Percentiles rank a stretch among this genome's conserved stretches.
These are phyloP conservation scores for Ligustrum vulgare DNA, from an alignment of 257 asterid species.

Conservation along the genomic window DNA sequence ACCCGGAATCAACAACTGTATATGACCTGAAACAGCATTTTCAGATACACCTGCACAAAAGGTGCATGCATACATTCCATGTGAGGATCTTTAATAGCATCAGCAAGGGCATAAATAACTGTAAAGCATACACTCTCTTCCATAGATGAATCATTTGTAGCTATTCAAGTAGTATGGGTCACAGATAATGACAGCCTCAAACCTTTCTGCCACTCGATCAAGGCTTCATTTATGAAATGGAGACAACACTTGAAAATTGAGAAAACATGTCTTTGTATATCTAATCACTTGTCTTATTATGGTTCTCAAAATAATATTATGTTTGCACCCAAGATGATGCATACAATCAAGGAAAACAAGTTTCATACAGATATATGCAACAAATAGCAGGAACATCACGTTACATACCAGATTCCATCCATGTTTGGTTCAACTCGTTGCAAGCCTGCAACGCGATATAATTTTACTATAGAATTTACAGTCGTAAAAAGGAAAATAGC, in stretches of 20 bases:
- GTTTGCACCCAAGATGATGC: constrained; percentile 5
- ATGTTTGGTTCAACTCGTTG: constrained; percentile 87
- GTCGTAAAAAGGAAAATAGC: constrained; percentile 14
- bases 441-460: constrained; percentile 66
- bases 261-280: neutral
- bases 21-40: constrained; percentile 98
- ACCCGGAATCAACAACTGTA: constrained; percentile 92
- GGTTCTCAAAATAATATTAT: neutral
- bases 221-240: neutral
- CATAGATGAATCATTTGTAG: neutral
- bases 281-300: neutral
- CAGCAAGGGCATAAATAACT: neutral
- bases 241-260: neutral
- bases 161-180: neutral
- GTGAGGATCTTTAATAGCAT: neutral
- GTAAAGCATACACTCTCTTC: neutral
- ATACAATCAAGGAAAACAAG: constrained; percentile 5
- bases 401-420: constrained; percentile 95
- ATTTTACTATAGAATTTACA: constrained; percentile 18
- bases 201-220: neutral
- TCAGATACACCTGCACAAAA: constrained; percentile 83
- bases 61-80: constrained; percentile 21
- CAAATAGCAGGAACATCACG: constrained; percentile 15
- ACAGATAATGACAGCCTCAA: neutral
- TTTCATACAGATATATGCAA: neutral